These are phyloP conservation scores for Malania oleifera DNA, from an alignment of 164 flowering plant species.

Conservation along the genomic window DNA sequence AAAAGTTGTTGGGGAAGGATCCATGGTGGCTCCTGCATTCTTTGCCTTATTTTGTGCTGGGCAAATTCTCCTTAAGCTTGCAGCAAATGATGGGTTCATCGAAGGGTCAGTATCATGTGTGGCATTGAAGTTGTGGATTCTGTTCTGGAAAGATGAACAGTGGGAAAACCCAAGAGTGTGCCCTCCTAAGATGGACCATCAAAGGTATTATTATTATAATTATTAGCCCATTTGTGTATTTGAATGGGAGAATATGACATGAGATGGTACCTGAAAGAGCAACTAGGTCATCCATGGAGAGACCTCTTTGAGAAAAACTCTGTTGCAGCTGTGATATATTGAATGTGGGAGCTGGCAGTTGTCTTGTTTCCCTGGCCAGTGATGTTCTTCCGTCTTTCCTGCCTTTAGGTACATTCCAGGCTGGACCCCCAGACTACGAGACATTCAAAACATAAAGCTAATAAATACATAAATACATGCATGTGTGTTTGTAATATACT, in stretches of 20 bases:
- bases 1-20: conserved; percentile 39
- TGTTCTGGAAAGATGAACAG: conserved; percentile 44
- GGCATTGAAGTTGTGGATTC: conserved; percentile 45
- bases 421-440: conserved; percentile 2
- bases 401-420: conserved; percentile 3
- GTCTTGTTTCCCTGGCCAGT: conserved; percentile 26
- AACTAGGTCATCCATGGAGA: background rate
- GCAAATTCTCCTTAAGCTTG: conserved; percentile 29
- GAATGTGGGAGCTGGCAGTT: conserved; percentile 4
- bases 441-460: background rate
- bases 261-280: conserved; percentile 8
- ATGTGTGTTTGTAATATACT: too few species aligned
- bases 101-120: conserved; percentile 42
- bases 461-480: background rate
- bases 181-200: conserved; percentile 31
- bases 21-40: conserved; percentile 48
- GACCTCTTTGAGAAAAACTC: conserved; percentile 3
- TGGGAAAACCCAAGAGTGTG: conserved; percentile 57
- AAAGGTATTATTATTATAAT: background rate
- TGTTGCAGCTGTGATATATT: background rate
- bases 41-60: conserved; percentile 28
- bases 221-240: background rate
- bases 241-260: background rate
- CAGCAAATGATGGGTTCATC: conserved; percentile 35
- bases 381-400: conserved; percentile 20